Base-by-base conservation (phyloP, 176 grass and related monocot genomes). In the Lolium rigidum region DNA sequence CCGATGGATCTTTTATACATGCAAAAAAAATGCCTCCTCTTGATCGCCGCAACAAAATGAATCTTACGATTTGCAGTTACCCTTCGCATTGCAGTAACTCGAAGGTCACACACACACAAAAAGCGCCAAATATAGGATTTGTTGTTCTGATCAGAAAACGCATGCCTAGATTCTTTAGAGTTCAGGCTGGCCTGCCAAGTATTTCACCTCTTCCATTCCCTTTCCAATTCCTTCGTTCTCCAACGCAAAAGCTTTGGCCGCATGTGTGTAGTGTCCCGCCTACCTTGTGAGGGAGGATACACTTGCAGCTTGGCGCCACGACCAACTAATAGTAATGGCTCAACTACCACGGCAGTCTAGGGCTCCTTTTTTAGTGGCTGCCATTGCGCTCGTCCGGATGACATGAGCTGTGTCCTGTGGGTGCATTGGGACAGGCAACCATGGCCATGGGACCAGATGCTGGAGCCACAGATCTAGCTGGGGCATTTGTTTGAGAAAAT, bases 261-360 rank as follows among this genome's bases (percentile, higher is more conserved):
- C 9, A 54, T 46, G 46, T 10, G 16, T 13, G 75, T 78, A 31
- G 28, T 78, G 63, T 7, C 8, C 24, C 31, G 31, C 11, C 26
- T 55, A 13, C 62, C 52, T 79, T 63, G 74, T 79, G 85, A 12
- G 14, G 59, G 65, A 20, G 14, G 64, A 79, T 17, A 70, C 65
- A 66, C 77, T 25, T 10, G 47, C 43, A 18, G 63, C 26, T 72
- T 26, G 49, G 75, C 67, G 63, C 46, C 5, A 17, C 16, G 26
- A 26, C 13, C 82, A 76, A 66, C 82, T 12, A 86, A 58, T 22
- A 88, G 48, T 73, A 41, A 92, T 83, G 78, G 78, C 82, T 83
- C 83, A 92, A 83, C 90, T 31, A 89, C 86, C 86, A 0, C 6
- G 2, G 3, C 46, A 35, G 50, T 38, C 21, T 10, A 6, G 62